These are phyloP conservation scores for Luvunga scandens DNA, from an alignment of 345 rosid genomes.

Conservation along the genomic window DNA sequence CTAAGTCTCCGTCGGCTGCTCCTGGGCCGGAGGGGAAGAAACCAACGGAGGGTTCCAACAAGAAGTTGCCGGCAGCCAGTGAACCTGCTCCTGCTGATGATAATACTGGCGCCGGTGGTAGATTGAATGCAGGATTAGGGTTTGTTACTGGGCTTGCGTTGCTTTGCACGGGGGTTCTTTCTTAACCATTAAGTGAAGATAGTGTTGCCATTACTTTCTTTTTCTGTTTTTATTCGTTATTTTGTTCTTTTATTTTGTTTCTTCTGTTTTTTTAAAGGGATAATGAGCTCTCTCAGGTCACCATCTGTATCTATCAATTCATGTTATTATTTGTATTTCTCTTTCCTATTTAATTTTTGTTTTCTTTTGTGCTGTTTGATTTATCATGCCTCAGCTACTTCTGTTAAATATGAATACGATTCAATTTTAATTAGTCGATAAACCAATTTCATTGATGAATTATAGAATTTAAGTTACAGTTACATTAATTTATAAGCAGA, in stretches of 20 bases:
- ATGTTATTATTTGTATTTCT: background rate
- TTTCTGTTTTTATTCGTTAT: background rate
- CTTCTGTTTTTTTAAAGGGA: too few relatives aligned
- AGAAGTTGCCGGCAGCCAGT: constrained; percentile 16
- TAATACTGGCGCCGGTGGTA: constrained; percentile 30
- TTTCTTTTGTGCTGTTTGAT: background rate
- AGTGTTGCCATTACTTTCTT: background rate
- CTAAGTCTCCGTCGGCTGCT: constrained; percentile 35
- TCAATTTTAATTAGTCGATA: background rate
- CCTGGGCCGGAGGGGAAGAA: constrained; percentile 31
- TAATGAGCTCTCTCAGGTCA: too few relatives aligned
- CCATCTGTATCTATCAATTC: too few relatives aligned
- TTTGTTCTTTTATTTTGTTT: background rate
- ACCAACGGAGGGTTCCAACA: constrained; percentile 14
- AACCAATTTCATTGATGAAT: background rate
- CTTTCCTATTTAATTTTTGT: background rate
- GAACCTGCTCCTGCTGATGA: constrained; percentile 33
- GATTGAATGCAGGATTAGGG: constrained; percentile 33
- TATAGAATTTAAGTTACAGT: background rate
- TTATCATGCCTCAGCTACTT: background rate
- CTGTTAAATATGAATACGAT: background rate
- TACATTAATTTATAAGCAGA: too few relatives aligned
- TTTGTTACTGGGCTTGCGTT: constrained; percentile 48
- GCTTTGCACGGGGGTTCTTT: constrained; percentile 46
- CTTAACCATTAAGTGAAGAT: constrained; percentile 19